Percentiles rank a stretch among this genome's conserved stretches.
phyloP scores from a whole-genome alignment of 1,284 basidiomycete genomes.

The Fistulina hepatica region DNA sequence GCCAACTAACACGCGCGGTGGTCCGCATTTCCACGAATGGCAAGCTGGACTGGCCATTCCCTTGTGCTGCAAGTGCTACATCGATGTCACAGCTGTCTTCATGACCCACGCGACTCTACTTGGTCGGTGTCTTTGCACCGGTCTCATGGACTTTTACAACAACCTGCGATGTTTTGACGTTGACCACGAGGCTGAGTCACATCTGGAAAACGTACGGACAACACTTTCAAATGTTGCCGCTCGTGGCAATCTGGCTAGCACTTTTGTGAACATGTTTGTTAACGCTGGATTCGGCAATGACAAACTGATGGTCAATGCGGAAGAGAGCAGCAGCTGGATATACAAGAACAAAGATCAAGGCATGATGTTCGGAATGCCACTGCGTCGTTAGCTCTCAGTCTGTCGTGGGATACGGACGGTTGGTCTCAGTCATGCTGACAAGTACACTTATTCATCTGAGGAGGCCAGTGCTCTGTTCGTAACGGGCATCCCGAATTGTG shows the following conservation, averaged over 20 bases:
- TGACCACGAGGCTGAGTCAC: slow-evolving; percentile 94
- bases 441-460: slow-evolving; percentile 94
- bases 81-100: slow-evolving; percentile 96
- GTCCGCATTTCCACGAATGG: slow-evolving; percentile 99
- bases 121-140: slow-evolving; percentile 95
- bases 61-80: slow-evolving; percentile 89
- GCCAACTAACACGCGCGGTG: slow-evolving; percentile 74
- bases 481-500: slow-evolving; percentile 86
- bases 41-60: slow-evolving; percentile 96
- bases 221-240: slow-evolving; percentile 81
- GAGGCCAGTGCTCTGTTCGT: slow-evolving; percentile 95
- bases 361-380: slow-evolving; percentile 95
- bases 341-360: slow-evolving; percentile 99
- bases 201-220: slow-evolving; percentile 80
- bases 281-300: slow-evolving; percentile 99
- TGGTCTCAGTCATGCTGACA: slow-evolving; percentile 92
- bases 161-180: slow-evolving; percentile 99
- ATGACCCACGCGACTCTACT: slow-evolving; percentile 98
- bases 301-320: slow-evolving; percentile 93
- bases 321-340: slow-evolving; percentile 96
- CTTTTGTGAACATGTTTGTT: slow-evolving; percentile 98
- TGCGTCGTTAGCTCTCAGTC: slow-evolving; percentile 85
- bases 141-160: slow-evolving; percentile 98
- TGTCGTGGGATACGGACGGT: slow-evolving; percentile 96
- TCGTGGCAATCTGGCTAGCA: slow-evolving; percentile 88